phyloP scores from a whole-genome alignment of 495 filamentous ascomycete species.

The Penicillium subrubescens region DNA sequence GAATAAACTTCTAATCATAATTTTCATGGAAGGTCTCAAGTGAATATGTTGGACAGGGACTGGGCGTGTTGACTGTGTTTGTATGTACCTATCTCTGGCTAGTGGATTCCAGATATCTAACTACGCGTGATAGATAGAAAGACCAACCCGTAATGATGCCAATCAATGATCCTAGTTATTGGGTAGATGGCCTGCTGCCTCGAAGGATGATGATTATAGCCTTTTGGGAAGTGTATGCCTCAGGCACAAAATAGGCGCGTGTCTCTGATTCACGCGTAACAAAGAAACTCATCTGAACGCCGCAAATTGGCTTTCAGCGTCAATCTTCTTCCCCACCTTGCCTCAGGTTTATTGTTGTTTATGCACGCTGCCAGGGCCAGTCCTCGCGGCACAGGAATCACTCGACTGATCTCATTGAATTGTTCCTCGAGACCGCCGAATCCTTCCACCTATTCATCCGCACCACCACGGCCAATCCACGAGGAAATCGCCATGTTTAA shows the following conservation, averaged over 20 bases:
- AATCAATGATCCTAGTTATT: background rate
- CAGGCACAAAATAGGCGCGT: background rate
- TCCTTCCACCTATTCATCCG: slow-evolving; percentile 31
- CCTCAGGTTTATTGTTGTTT: slow-evolving; percentile 17
- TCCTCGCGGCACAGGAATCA: slow-evolving; percentile 18
- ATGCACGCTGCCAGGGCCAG: slow-evolving; percentile 36
- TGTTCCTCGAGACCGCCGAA: slow-evolving; percentile 24
- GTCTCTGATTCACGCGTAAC: slow-evolving; percentile 8
- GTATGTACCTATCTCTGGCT: too few species aligned
- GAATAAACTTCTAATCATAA: too few species aligned
- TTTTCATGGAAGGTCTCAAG: too few species aligned
- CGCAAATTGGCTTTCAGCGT: background rate
- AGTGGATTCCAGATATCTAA: too few species aligned
- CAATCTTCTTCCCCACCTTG: background rate
- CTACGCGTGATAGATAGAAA: too few species aligned
- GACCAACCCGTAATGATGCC: too few species aligned
- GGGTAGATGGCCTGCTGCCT: background rate
- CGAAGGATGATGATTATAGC: background rate
- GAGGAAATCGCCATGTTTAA: slow-evolving; percentile 43
- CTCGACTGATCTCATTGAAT: slow-evolving; percentile 28
- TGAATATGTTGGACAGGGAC: too few species aligned
- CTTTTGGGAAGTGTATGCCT: background rate
- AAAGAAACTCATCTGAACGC: slow-evolving; percentile 6
- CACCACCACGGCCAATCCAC: slow-evolving; percentile 21
- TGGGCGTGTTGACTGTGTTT: too few species aligned